phyloP scores from a whole-genome alignment of 2,329 filamentous ascomycete species.

The Xylaria sp. region DNA sequence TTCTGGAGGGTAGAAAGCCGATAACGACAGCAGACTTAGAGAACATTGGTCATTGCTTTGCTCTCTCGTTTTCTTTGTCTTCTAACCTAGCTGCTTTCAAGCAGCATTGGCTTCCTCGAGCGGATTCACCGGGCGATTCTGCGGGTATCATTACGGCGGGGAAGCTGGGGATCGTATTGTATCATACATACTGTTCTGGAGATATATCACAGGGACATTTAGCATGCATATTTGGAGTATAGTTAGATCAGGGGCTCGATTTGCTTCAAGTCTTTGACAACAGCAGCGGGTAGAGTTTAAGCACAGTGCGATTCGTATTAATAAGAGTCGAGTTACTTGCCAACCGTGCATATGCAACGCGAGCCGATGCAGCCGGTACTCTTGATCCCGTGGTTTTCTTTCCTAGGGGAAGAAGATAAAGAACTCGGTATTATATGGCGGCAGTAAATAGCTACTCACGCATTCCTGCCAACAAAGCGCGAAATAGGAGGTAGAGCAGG shows the following conservation, averaged over 20 bases:
- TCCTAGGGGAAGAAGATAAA: not conserved
- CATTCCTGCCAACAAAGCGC: not conserved
- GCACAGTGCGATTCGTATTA: slow-evolving; percentile 23
- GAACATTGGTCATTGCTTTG: slow-evolving; percentile 15
- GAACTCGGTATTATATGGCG: not conserved
- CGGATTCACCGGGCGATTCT: slow-evolving; percentile 12
- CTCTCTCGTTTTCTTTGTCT: slow-evolving; percentile 18
- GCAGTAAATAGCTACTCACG: not conserved
- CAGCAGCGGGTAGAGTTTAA: slow-evolving; percentile 11
- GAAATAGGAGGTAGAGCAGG: not conserved
- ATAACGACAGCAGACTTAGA: slow-evolving; percentile 36
- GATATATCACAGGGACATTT: slow-evolving; percentile 23
- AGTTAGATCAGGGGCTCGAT: slow-evolving; percentile 23
- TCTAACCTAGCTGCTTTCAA: slow-evolving; percentile 5
- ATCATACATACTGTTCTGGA: slow-evolving; percentile 20
- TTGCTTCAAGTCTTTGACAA: slow-evolving; percentile 15
- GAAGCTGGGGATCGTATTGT: slow-evolving; percentile 24
- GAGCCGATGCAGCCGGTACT: not conserved
- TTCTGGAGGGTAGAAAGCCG: slow-evolving; percentile 77
- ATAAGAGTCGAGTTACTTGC: slow-evolving; percentile 26
- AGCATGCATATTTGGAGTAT: slow-evolving; percentile 34
- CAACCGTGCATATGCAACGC: slow-evolving; percentile 9
- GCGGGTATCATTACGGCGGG: not conserved
- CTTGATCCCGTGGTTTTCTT: not conserved
- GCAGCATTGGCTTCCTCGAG: not conserved